Conservation (phyloP, 495 filamentous ascomycete species). For the Aspergillus bertholletiae region DNA sequence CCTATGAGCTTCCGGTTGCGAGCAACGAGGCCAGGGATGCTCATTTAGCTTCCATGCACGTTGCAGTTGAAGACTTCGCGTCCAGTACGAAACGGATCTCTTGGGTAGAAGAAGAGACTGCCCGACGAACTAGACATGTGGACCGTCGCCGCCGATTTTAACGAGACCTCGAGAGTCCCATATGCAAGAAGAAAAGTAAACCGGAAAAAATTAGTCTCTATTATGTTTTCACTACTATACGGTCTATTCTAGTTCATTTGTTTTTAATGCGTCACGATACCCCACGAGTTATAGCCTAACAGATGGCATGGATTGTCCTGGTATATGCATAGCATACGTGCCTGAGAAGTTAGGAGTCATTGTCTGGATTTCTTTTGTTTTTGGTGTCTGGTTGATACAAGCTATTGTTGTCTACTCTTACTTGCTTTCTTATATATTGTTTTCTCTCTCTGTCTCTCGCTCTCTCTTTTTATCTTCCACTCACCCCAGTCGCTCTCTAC, state of each 20-base stretch:
- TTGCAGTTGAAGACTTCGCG: conserved; percentile 18
- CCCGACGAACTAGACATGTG: conserved; percentile 36
- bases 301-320: conserved; percentile 4
- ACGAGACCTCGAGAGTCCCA: background rate
- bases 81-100: conserved; percentile 11
- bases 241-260: background rate
- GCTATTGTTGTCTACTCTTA: background rate
- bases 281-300: conserved; percentile 11
- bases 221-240: background rate
- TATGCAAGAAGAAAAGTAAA: background rate
- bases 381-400: conserved; percentile 6
- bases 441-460: background rate
- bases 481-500: background rate
- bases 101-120: conserved; percentile 19
- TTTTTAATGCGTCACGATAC: conserved; percentile 17
- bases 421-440: background rate
- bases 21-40: conserved; percentile 19
- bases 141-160: conserved; percentile 31
- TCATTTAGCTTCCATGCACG: conserved; percentile 5
- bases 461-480: background rate
- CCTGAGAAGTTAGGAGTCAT: background rate
- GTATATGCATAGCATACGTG: conserved; percentile 1
- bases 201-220: background rate
- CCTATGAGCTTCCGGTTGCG: conserved; percentile 4
- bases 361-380: conserved; percentile 1